phyloP scores from a whole-genome alignment of 129 eudicot genomes.

The Lactuca sativa region DNA sequence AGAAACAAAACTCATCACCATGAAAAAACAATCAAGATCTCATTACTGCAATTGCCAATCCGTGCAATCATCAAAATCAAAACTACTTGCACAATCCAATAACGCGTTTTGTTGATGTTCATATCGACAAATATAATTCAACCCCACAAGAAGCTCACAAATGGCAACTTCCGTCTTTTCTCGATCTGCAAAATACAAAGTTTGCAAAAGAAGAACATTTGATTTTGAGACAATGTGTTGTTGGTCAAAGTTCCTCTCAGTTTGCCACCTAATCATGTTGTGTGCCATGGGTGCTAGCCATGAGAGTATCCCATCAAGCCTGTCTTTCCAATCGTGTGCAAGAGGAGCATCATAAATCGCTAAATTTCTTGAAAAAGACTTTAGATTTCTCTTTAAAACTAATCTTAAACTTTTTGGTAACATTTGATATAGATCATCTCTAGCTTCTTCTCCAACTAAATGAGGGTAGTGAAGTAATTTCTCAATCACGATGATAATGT shows the following conservation, averaged over 20 bases:
- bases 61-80: constrained; percentile 80
- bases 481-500: constrained; percentile 82
- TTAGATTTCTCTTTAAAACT: constrained; percentile 58
- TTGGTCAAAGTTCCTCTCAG: constrained; percentile 84
- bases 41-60: constrained; percentile 72
- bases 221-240: constrained; percentile 71
- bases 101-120: constrained; percentile 89
- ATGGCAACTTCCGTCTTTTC: constrained; percentile 70
- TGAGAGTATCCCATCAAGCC: constrained; percentile 55
- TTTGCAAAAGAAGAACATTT: constrained; percentile 85
- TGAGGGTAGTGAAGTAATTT: constrained; percentile 86
- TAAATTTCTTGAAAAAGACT: constrained; percentile 56
- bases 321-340: constrained; percentile 95
- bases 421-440: constrained; percentile 91
- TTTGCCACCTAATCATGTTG: constrained; percentile 98
- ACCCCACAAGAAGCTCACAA: constrained; percentile 85
- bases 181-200: constrained; percentile 81
- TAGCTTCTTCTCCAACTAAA: constrained; percentile 92
- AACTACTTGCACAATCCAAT: constrained; percentile 88
- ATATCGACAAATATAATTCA: constrained; percentile 85
- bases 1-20: constrained; percentile 31
- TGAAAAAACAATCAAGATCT: background rate
- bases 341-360: constrained; percentile 86
- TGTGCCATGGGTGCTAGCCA: constrained; percentile 93
- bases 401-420: constrained; percentile 76